A percentile compares a stretch with the other conserved stretches of the same genome.
These are phyloP conservation scores for Perkinsus chesapeaki DNA, from an alignment of 169 alveolate species.

Conservation along the genomic window DNA sequence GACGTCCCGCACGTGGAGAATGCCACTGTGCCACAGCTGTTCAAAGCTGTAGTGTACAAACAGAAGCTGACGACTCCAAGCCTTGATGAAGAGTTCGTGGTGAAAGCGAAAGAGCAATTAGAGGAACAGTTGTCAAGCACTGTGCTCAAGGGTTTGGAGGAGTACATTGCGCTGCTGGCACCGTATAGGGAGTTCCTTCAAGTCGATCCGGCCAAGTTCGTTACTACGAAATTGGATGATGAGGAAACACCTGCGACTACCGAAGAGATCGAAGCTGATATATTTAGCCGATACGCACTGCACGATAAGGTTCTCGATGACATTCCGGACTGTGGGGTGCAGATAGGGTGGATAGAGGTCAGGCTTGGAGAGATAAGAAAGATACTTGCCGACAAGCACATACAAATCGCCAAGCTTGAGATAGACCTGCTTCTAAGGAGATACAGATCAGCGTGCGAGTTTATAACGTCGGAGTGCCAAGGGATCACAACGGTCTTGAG, in stretches of 20 bases:
- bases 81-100: neutral
- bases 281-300: constrained; percentile 50
- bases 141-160: constrained; percentile 13
- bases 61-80: neutral
- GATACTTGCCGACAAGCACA: constrained; percentile 63
- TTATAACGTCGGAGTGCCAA: constrained; percentile 55
- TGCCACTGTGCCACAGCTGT: neutral
- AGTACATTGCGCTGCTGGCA: constrained; percentile 58
- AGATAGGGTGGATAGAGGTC: constrained; percentile 67
- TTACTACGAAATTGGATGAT: constrained; percentile 38
- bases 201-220: constrained; percentile 61
- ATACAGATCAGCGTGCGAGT: constrained; percentile 61
- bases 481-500: constrained; percentile 61
- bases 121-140: neutral
- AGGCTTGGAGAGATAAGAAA: constrained; percentile 69
- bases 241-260: constrained; percentile 34
- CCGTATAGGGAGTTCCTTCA: constrained; percentile 56
- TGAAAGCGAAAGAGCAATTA: neutral
- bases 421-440: constrained; percentile 64
- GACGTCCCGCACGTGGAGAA: neutral
- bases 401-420: constrained; percentile 56
- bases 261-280: constrained; percentile 49
- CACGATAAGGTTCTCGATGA: constrained; percentile 60
- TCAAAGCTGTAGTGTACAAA: neutral
- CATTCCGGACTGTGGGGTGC: constrained; percentile 58